phyloP scores from a whole-genome alignment of 176 grass and related monocot genomes.

The Dendrocalamus sinicus region DNA sequence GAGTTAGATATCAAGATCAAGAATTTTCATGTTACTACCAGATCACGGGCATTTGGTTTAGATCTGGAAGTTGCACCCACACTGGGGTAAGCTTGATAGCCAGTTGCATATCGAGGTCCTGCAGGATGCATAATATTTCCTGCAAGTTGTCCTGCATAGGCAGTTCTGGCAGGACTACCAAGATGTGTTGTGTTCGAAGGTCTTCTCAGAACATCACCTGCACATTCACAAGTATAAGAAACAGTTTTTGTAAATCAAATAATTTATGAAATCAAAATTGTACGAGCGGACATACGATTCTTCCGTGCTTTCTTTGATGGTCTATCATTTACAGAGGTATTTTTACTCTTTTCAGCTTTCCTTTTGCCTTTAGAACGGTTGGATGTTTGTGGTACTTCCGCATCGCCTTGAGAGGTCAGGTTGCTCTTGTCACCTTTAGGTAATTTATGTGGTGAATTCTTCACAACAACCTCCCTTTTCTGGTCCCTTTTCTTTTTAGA shows the following conservation, averaged over 20 bases:
- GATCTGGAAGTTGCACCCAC: slow-evolving; percentile 48
- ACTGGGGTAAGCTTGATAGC: slow-evolving; percentile 36
- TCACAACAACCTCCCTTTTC: slow-evolving; percentile 38
- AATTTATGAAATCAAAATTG: slow-evolving; percentile 8
- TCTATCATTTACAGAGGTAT: slow-evolving; percentile 38
- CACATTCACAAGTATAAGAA: slow-evolving; percentile 40
- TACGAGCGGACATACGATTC: slow-evolving; percentile 41
- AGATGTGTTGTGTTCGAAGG: slow-evolving; percentile 21
- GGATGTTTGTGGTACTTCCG: slow-evolving; percentile 38
- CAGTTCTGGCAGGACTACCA: slow-evolving; percentile 20
- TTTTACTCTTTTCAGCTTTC: slow-evolving; percentile 42
- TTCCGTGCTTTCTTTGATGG: slow-evolving; percentile 50
- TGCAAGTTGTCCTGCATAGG: slow-evolving; percentile 21
- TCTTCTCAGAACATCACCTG: slow-evolving; percentile 49
- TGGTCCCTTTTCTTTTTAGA: slow-evolving; percentile 47
- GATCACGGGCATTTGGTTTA: slow-evolving; percentile 55
- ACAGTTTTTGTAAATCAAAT: slow-evolving; percentile 8
- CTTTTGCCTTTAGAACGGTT: slow-evolving; percentile 48
- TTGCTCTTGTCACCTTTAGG: slow-evolving; percentile 42
- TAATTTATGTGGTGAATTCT: slow-evolving; percentile 41
- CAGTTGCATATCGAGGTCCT: slow-evolving; percentile 46
- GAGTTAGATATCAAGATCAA: slow-evolving; percentile 23
- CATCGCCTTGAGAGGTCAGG: slow-evolving; percentile 18
- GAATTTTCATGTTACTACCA: slow-evolving; percentile 47
- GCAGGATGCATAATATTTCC: slow-evolving; percentile 18